Percentiles rank a stretch among this genome's conserved stretches.
phyloP scores from a whole-genome alignment of 345 rosid species.

The Brassica napus region DNA sequence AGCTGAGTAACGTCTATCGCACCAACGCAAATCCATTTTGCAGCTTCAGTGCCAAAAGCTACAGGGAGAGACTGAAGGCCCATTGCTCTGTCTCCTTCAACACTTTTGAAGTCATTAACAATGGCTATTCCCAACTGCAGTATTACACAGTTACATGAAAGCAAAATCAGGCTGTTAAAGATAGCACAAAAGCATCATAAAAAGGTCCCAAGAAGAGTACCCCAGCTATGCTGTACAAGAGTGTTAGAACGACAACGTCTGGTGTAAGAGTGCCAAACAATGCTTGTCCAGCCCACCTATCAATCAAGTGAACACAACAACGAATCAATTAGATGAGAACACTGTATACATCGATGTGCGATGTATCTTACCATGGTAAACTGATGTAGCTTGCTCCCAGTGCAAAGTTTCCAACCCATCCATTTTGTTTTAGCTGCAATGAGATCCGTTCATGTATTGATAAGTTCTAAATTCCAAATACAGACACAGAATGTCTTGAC shows the following conservation, averaged over 20 bases:
- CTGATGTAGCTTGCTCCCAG: slow-evolving; percentile 95
- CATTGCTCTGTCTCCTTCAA: slow-evolving; percentile 94
- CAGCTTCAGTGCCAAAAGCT: slow-evolving; percentile 95
- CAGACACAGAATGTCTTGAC: background rate
- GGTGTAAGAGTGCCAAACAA: slow-evolving; percentile 94
- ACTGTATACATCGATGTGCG: background rate
- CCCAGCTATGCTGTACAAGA: slow-evolving; percentile 97
- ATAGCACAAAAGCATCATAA: background rate
- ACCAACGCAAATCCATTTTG: slow-evolving; percentile 99
- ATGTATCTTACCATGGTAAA: slow-evolving; percentile 77
- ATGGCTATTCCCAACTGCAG: slow-evolving; percentile 89
- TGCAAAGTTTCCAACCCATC: slow-evolving; percentile 97
- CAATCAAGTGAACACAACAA: slow-evolving; percentile 8
- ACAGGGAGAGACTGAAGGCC: slow-evolving; percentile 99
- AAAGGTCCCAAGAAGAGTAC: slow-evolving; percentile 46
- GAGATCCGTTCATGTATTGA: slow-evolving; percentile 6
- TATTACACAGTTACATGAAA: slow-evolving; percentile 22
- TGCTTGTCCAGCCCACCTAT: slow-evolving; percentile 99
- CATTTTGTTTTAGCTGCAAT: slow-evolving; percentile 94
- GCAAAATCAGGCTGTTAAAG: background rate
- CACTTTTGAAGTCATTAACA: slow-evolving; percentile 95
- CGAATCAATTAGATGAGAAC: slow-evolving; percentile 1
- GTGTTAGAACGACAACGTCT: slow-evolving; percentile 87
- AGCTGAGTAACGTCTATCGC: slow-evolving; percentile 92
- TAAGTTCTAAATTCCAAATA: slow-evolving; percentile 25